These are phyloP conservation scores for Globisporangium cylindrosporum DNA, from an alignment of 352 stramenopile genomes.

Conservation along the genomic window DNA sequence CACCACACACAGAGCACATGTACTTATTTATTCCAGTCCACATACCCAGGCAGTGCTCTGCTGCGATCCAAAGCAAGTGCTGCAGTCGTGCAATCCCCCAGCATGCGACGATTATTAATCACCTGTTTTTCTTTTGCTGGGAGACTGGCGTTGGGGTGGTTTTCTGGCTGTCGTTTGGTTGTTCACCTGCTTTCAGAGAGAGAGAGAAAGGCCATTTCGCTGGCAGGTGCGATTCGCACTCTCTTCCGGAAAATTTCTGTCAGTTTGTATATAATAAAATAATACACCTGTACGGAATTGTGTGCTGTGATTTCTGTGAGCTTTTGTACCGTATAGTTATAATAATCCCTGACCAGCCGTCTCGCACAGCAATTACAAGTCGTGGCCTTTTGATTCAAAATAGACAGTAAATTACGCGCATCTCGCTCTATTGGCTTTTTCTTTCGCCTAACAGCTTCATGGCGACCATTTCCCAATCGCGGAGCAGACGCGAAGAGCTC, in stretches of 20 bases:
- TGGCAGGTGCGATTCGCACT: not conserved
- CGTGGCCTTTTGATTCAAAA: not conserved
- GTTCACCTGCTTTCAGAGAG: not conserved
- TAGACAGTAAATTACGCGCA: not conserved
- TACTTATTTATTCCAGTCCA: not conserved
- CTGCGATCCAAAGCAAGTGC: not conserved
- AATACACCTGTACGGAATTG: not conserved
- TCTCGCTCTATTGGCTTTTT: slow-evolving; percentile 2
- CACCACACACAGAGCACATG: not conserved
- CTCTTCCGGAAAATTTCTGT: not conserved
- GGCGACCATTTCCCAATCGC: not conserved
- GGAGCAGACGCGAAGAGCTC: not conserved
- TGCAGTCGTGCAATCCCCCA: not conserved
- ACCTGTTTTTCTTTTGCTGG: not conserved
- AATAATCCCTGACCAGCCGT: not conserved
- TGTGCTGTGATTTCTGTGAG: too few relatives aligned
- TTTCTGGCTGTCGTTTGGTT: not conserved
- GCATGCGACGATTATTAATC: not conserved
- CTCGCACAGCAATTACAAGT: too few relatives aligned
- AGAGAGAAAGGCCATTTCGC: not conserved
- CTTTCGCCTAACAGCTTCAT: not conserved
- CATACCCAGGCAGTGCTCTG: not conserved
- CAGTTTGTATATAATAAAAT: not conserved
- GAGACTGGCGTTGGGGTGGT: not conserved
- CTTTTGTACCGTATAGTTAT: not conserved